Percentiles rank a stretch among this genome's conserved stretches.
Evolutionary conservation across 139 green algal genomes (phyloP).

Genomic region (Chlorella sp.): DNA sequence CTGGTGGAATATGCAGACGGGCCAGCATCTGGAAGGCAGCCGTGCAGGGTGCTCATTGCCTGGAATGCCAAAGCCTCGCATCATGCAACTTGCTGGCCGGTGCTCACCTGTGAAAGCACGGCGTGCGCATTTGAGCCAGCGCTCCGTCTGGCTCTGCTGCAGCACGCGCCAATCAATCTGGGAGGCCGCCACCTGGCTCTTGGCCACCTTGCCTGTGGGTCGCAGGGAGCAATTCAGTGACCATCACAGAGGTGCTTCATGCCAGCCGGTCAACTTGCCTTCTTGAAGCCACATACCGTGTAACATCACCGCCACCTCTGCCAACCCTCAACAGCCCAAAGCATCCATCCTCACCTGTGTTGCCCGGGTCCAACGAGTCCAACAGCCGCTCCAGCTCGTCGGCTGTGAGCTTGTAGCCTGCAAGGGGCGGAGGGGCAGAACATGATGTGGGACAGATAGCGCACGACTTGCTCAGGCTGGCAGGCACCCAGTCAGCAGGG

Average conservation of each 20-base stretch:
- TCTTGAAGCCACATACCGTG: too few relatives aligned
- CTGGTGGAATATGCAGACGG: too few relatives aligned
- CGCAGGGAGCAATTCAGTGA: neutral
- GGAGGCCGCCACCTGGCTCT: slow-evolving; percentile 51
- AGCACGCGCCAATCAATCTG: slow-evolving; percentile 69
- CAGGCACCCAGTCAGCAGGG: neutral
- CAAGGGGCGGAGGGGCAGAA: neutral
- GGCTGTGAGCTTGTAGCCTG: slow-evolving; percentile 66
- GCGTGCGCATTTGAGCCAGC: slow-evolving; percentile 78
- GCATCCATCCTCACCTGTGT: slow-evolving; percentile 43
- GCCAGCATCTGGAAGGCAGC: too few relatives aligned
- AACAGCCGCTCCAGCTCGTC: slow-evolving; percentile 51
- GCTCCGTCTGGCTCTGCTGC: slow-evolving; percentile 63
- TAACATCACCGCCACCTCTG: too few relatives aligned
- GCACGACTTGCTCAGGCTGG: neutral
- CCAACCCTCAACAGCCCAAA: too few relatives aligned
- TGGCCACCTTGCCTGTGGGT: slow-evolving; percentile 33
- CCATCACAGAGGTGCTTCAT: too few relatives aligned
- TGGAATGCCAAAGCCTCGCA: too few relatives aligned
- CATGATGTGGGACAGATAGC: neutral
- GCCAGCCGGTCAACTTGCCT: too few relatives aligned
- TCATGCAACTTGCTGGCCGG: too few relatives aligned
- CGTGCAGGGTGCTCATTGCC: too few relatives aligned
- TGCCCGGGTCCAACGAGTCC: slow-evolving; percentile 63
- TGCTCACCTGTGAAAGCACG: slow-evolving; percentile 63